These are phyloP conservation scores for Fusarium incarnatum DNA, from an alignment of 2,329 filamentous ascomycete species.

Conservation along the genomic window DNA sequence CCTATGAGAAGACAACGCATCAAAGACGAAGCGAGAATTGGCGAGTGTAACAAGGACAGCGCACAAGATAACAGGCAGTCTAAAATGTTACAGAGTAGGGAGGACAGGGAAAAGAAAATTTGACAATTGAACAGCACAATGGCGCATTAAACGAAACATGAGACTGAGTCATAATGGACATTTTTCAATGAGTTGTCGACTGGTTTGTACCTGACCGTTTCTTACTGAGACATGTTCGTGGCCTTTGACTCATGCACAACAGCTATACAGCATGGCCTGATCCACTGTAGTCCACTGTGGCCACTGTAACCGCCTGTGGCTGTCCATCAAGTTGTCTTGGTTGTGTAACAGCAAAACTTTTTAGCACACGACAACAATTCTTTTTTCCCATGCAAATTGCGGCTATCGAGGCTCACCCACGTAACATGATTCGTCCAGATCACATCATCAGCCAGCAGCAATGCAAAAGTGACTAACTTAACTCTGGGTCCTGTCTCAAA, in stretches of 20 bases:
- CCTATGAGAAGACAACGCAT: constrained; percentile 5
- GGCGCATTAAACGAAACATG: not conserved
- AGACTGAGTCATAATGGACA: not conserved
- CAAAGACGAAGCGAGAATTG: constrained; percentile 7
- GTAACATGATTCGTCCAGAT: constrained; percentile 29
- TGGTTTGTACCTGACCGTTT: not conserved
- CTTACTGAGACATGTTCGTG: constrained; percentile 8
- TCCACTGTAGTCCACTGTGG: constrained; percentile 1
- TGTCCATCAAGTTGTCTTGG: not conserved
- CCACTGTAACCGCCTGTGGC: constrained; percentile 10
- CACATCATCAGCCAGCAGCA: constrained; percentile 1
- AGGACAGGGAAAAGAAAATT: not conserved
- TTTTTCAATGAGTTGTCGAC: not conserved
- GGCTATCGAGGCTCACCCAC: constrained; percentile 2
- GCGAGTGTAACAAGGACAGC: constrained; percentile 25
- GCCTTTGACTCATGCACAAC: constrained; percentile 22
- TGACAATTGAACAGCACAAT: not conserved
- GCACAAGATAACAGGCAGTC: constrained; percentile 1
- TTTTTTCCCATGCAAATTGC: constrained; percentile 15
- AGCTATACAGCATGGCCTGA: constrained; percentile 7
- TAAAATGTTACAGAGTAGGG: not conserved
- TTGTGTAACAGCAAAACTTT: constrained; percentile 13
- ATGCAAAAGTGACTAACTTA: constrained; percentile 15
- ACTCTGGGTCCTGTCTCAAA: constrained; percentile 8
- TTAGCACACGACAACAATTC: not conserved